Percentiles rank a stretch among this genome's conserved stretches.
Conservation (phyloP, 176 grass and related monocot genomes). For the Thinopyrum elongatum region DNA sequence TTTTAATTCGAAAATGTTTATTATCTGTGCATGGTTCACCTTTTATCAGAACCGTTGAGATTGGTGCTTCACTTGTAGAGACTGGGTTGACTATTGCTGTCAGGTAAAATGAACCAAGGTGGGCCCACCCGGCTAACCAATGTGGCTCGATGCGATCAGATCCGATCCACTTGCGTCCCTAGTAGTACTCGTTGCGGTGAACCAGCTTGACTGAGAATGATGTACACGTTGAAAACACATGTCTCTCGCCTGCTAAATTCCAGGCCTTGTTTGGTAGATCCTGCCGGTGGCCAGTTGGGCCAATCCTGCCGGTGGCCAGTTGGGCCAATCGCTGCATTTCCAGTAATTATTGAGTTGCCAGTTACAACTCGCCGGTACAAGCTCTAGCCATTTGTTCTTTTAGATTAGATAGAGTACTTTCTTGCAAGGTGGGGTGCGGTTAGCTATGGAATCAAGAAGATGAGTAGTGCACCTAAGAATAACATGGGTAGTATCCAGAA, state of each 20-base stretch:
- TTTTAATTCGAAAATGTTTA: too few species aligned
- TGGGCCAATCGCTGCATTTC: background rate
- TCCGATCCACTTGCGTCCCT: background rate
- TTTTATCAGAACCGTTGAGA: background rate
- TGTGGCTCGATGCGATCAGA: background rate
- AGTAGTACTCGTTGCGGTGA: background rate
- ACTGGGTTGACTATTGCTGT: background rate
- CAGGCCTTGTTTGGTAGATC: slow-evolving; percentile 14
- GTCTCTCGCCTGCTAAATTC: slow-evolving; percentile 12
- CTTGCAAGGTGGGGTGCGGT: background rate
- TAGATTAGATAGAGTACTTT: background rate
- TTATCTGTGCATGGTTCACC: background rate
- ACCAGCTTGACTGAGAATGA: background rate
- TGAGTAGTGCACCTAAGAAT: background rate
- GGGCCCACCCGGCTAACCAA: background rate
- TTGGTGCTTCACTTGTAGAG: background rate
- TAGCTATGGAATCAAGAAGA: background rate
- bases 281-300: slow-evolving; percentile 1
- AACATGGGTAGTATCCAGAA: background rate
- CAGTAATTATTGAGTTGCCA: background rate
- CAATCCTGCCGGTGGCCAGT: slow-evolving; percentile 8
- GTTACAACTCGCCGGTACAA: background rate
- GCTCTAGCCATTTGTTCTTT: background rate
- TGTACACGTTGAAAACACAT: slow-evolving; percentile 13
- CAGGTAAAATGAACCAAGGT: background rate